A percentile compares a stretch with the other conserved stretches of the same genome.
Conservation (phyloP, 2,329 filamentous ascomycete species). For the Pseudocercospora fuligena region DNA sequence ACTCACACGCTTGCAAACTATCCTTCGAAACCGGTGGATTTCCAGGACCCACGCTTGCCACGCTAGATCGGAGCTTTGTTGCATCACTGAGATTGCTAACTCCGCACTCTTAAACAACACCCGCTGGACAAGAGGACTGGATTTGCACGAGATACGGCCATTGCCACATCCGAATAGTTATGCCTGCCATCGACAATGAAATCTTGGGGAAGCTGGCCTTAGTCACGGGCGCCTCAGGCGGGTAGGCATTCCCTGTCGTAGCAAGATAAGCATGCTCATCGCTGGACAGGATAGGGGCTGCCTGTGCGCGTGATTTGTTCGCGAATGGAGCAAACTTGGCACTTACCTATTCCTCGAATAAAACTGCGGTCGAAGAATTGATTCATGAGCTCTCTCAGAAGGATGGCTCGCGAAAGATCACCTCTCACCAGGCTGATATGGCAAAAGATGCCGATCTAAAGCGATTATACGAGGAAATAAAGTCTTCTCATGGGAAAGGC, state of each 20-base stretch:
- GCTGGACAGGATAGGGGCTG: conserved; percentile 60
- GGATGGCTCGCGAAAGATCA: conserved; percentile 48
- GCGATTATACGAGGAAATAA: conserved; percentile 60
- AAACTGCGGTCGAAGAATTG: conserved; percentile 53
- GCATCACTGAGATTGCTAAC: neutral
- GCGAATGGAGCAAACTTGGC: conserved; percentile 59
- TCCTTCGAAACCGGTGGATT: too few relatives aligned
- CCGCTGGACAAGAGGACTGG: neutral
- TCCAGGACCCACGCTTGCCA: neutral
- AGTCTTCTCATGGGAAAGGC: conserved; percentile 55
- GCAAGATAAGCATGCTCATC: neutral
- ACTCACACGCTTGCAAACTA: too few relatives aligned
- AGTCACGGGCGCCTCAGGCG: conserved; percentile 65
- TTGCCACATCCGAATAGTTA: neutral
- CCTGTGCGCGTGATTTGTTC: conserved; percentile 62
- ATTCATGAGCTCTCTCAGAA: conserved; percentile 38
- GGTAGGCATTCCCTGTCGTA: conserved; percentile 47
- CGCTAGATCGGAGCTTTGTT: too few relatives aligned
- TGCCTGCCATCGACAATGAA: conserved; percentile 39
- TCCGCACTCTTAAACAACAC: neutral
- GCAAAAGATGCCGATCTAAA: conserved; percentile 58
- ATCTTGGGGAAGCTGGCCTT: conserved; percentile 61
- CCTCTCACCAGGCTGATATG: conserved; percentile 64
- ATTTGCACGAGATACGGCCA: neutral
- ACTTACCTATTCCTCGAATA: conserved; percentile 62